Evolutionary conservation across 176 grass and related monocot species (phyloP), one percentile per base, ranked within the genome.

Genomic region (Oryza australiensis): DNA sequence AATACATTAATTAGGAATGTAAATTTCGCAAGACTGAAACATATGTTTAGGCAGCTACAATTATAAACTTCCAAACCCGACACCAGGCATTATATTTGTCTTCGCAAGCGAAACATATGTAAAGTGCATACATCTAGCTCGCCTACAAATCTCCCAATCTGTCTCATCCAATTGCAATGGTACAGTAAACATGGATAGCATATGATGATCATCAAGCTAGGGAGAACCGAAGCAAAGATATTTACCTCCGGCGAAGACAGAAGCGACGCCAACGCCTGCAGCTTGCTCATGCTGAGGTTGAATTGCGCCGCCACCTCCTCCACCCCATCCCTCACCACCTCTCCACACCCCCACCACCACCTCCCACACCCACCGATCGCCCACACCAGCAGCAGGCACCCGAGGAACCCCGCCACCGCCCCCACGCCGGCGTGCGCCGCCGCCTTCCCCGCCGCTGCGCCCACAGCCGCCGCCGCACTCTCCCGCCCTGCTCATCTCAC

Each of bases 241-340:
- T 42, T 26, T 91, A 94, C 92, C 89, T 91, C 68, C 7, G 87
- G 74, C 0, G 78, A 88, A 48, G 84, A 86, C 20, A 89, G 42
- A 24, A 94, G 81, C 2, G 69, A 70, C 13, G 65, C 73, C 64
- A 94, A 77, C 1, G 81, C 83, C 59, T 86, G 87, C 72, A 87
- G 84, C 75, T 91, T 89, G 78, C 60, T 70, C 29, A 81, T 73
- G 80, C 81, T 94, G 33, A 87, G 68, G 68, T 94, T 91, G 74
- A 87, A 80, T 51, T 87, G 81, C 66, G 73, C 83, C 15, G 72
- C 40, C 72, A 82, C 57, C 48, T 32, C 75, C 20, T 91, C 41
- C 9, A 80, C 60, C 43, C 15, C 80, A 51, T 68, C 82, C 33
- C 68, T 62, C 42, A 53, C 85, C 12, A 74, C 79, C 51, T 24